Evolutionary conservation across 2,329 filamentous ascomycete genomes (phyloP).

Genomic region (Rhynchosporium secalis): DNA sequence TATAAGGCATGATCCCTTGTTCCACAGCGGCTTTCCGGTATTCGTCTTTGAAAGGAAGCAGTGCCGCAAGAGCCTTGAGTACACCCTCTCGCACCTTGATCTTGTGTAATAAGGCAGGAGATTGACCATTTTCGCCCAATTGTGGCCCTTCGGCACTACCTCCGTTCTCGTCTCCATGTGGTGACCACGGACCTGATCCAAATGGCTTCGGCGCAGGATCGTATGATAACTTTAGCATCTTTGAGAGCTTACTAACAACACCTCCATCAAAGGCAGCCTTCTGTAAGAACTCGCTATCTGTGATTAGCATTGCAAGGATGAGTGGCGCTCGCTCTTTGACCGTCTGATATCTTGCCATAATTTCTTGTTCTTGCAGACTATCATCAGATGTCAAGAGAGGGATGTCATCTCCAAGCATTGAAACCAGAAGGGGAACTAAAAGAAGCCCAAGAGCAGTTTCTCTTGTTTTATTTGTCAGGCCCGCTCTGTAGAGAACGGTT

Average conservation of each 20-base stretch:
- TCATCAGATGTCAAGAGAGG: slow-evolving; percentile 45
- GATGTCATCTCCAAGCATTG: slow-evolving; percentile 58
- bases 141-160: slow-evolving; percentile 44
- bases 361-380: slow-evolving; percentile 40
- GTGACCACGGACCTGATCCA: slow-evolving; percentile 55
- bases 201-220: slow-evolving; percentile 54
- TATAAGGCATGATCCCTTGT: slow-evolving; percentile 75
- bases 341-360: slow-evolving; percentile 47
- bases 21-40: slow-evolving; percentile 82
- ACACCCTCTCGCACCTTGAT: slow-evolving; percentile 75
- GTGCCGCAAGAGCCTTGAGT: slow-evolving; percentile 76
- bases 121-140: slow-evolving; percentile 62
- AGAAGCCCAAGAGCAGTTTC: slow-evolving; percentile 65
- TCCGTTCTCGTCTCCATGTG: slow-evolving; percentile 28
- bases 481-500: slow-evolving; percentile 67
- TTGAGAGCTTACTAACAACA: slow-evolving; percentile 61
- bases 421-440: slow-evolving; percentile 68
- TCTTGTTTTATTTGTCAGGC: slow-evolving; percentile 63
- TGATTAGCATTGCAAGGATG: slow-evolving; percentile 75
- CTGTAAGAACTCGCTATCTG: slow-evolving; percentile 77
- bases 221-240: slow-evolving; percentile 66
- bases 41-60: slow-evolving; percentile 79
- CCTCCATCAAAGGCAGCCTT: slow-evolving; percentile 74
- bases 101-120: slow-evolving; percentile 63
- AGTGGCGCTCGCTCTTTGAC: slow-evolving; percentile 72